phyloP scores from a whole-genome alignment of 2,329 filamentous ascomycete species.

The Penicillium aurantiogriseum region DNA sequence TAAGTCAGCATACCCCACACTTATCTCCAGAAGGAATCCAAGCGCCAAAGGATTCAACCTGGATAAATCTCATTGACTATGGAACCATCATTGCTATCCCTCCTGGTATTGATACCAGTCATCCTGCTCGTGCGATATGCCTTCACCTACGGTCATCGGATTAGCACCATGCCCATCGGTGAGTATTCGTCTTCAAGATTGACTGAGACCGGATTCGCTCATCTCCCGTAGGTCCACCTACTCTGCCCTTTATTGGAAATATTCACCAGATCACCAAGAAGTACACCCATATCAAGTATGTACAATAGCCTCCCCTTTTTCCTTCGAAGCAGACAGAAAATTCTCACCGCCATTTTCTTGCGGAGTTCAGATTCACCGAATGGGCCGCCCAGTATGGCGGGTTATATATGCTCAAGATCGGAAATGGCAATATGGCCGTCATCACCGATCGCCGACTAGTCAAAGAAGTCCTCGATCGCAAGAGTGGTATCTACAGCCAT shows the following conservation, averaged over 20 bases:
- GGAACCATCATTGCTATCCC: neutral
- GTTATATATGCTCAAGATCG: constrained; percentile 40
- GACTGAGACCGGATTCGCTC: neutral
- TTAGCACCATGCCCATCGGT: neutral
- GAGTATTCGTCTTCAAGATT: neutral
- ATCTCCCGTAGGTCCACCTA: neutral
- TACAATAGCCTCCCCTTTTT: neutral
- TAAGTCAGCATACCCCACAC: neutral
- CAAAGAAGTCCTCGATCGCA: constrained; percentile 49
- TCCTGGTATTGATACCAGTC: neutral
- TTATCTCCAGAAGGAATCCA: neutral
- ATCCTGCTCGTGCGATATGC: neutral
- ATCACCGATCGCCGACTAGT: constrained; percentile 43
- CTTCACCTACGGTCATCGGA: neutral
- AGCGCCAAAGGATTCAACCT: too few relatives aligned
- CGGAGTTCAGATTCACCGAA: neutral
- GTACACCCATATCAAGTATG: neutral
- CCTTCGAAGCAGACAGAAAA: neutral
- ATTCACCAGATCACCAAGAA: neutral
- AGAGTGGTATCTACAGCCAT: constrained; percentile 44
- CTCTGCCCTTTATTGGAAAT: neutral
- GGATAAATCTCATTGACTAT: neutral
- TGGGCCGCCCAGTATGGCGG: neutral
- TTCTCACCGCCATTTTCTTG: neutral
- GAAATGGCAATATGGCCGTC: constrained; percentile 42